Evolutionary conservation across 1,139 yeast species (phyloP).

Genomic region (Geotrichum aggregatum): DNA sequence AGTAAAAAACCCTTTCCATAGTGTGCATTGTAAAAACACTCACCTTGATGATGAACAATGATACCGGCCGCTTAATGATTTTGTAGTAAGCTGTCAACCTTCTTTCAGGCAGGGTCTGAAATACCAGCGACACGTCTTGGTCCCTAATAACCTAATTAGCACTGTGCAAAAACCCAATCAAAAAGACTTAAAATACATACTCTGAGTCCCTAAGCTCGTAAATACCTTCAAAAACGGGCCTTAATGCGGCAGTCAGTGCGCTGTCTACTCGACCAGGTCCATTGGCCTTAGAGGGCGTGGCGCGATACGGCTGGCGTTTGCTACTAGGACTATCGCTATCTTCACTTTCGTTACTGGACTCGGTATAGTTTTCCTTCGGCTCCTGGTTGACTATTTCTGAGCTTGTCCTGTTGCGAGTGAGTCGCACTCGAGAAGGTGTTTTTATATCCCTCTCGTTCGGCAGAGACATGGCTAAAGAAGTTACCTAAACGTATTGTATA

Average conservation of each 20-base stretch:
- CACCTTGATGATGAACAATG: slow-evolving; percentile 43
- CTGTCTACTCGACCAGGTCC: slow-evolving; percentile 15
- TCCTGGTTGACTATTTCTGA: neutral
- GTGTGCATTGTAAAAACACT: slow-evolving; percentile 24
- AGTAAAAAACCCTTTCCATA: slow-evolving; percentile 1
- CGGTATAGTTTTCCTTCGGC: neutral
- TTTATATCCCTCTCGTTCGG: slow-evolving; percentile 4
- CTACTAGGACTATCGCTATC: neutral
- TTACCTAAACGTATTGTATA: too few relatives aligned
- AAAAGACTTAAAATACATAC: slow-evolving; percentile 6
- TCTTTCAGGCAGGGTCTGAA: slow-evolving; percentile 47
- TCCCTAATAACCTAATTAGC: slow-evolving; percentile 24
- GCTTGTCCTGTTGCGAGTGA: slow-evolving; percentile 7
- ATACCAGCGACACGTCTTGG: slow-evolving; percentile 39
- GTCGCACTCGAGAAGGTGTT: slow-evolving; percentile 13
- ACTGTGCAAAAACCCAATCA: neutral
- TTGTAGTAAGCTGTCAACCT: slow-evolving; percentile 46
- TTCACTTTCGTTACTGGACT: slow-evolving; percentile 7
- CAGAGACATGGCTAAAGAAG: neutral
- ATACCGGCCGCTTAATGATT: slow-evolving; percentile 47
- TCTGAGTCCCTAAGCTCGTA: slow-evolving; percentile 33
- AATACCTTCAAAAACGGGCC: slow-evolving; percentile 36
- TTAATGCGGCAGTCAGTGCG: slow-evolving; percentile 15
- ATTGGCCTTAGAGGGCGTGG: neutral
- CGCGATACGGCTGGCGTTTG: neutral